These are phyloP conservation scores for Violaceomyces palustris DNA, from an alignment of 1,284 basidiomycete species.

Conservation along the genomic window DNA sequence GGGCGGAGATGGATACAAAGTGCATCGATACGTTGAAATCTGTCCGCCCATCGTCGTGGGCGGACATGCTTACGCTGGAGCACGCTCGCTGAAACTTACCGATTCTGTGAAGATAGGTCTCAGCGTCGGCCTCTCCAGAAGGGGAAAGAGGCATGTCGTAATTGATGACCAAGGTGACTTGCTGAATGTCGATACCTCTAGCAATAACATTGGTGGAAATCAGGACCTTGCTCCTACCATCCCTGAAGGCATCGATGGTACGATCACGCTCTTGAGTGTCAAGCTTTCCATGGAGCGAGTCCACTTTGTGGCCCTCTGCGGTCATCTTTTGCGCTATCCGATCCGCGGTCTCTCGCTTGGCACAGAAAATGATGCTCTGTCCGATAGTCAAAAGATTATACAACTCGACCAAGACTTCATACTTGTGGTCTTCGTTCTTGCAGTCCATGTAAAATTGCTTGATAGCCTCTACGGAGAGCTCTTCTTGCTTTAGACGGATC, in stretches of 20 bases:
- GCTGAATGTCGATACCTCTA: slow-evolving; percentile 94
- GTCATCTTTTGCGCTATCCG: slow-evolving; percentile 85
- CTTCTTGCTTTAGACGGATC: slow-evolving; percentile 90
- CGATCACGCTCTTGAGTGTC: slow-evolving; percentile 80
- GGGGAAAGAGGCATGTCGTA: slow-evolving; percentile 79
- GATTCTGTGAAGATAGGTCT: slow-evolving; percentile 97
- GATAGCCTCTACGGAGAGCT: slow-evolving; percentile 89
- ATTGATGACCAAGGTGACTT: slow-evolving; percentile 77
- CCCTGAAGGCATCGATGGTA: slow-evolving; percentile 90
- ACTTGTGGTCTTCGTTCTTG: slow-evolving; percentile 79
- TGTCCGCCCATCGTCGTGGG: slow-evolving; percentile 3
- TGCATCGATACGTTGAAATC: background rate
- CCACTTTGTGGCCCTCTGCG: slow-evolving; percentile 89
- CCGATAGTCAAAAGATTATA: slow-evolving; percentile 90
- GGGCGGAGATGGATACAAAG: background rate
- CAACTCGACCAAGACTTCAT: slow-evolving; percentile 85
- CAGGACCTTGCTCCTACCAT: slow-evolving; percentile 91
- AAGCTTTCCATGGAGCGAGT: slow-evolving; percentile 91
- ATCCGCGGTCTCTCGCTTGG: slow-evolving; percentile 80
- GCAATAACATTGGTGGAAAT: slow-evolving; percentile 99
- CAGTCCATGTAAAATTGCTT: slow-evolving; percentile 95
- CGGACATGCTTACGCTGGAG: slow-evolving; percentile 21
- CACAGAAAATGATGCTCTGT: slow-evolving; percentile 90
- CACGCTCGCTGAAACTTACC: slow-evolving; percentile 56
- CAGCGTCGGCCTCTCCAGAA: slow-evolving; percentile 70